Evolutionary conservation across 2,329 filamentous ascomycete species (phyloP), one percentile per base, ranked within the genome.

Genomic region (Aplosporella prunicola): DNA sequence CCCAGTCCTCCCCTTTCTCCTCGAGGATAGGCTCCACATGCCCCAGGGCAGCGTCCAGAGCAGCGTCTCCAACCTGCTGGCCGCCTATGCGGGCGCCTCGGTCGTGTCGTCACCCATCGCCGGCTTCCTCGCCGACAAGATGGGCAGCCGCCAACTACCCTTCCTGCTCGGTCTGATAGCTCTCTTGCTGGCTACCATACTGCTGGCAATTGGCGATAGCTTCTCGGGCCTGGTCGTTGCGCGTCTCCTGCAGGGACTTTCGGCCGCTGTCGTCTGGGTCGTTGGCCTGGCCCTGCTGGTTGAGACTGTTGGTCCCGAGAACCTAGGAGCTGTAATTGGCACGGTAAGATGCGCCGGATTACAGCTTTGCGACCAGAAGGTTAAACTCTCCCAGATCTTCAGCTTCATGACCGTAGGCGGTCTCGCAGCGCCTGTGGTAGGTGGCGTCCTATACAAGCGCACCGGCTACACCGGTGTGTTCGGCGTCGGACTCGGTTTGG

Each of bases 251-350:
- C 75, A 79, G 47, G 76, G 76, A 1, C 57, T 71, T 14, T 72
- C 69, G 39, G 71, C 64, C 5, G 73, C 70, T 0, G 63, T 77
- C 20, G 74, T 79, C 0, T 76, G 74, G 67, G 76, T 71, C 0
- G 68, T 74, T 8, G 71, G 74, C 1, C 55, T 78, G 9, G 71
- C 75, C 1, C 61, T 80, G 42, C 63, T 74, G 25, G 57, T 75
- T 5, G 76, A 79, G 48, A 75, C 74, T 0, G 74, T 79, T 5
- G 63, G 68, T 0, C 63, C 60, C 2, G 61, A 71, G 33, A 71
- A 74, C 31, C 51, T 80, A 24, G 77, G 76, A 2, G 76, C 76
- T 50, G 71, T 71, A 2, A 71, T 80, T 48, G 76, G 76, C 10
- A 68, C 69, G 30, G 65, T 72, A 45, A 51, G 59, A 39, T 20